phyloP scores from a whole-genome alignment of 202 grass and related monocot species.

The Eragrostis tef region DNA sequence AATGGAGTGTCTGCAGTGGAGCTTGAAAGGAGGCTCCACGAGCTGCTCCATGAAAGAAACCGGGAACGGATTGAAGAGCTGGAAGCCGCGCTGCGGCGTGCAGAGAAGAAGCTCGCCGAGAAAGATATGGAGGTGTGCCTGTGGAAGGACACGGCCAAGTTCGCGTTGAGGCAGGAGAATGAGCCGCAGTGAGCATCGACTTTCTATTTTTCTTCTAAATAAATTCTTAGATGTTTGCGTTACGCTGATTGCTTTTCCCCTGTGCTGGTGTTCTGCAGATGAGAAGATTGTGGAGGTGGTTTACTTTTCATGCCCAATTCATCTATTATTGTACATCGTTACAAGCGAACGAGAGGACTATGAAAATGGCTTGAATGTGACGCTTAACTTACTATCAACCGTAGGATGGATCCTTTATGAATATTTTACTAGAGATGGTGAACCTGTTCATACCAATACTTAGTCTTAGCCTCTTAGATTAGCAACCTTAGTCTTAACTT shows the following conservation, averaged over 20 bases:
- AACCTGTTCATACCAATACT: constrained; percentile 53
- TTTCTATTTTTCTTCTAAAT: background rate
- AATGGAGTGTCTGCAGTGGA: constrained; percentile 60
- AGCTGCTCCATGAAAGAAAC: constrained; percentile 69
- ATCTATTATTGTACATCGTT: background rate
- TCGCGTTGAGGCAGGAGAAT: constrained; percentile 30
- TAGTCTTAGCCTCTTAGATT: constrained; percentile 29
- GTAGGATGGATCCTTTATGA: constrained; percentile 3
- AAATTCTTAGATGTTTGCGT: background rate
- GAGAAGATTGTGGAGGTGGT: background rate
- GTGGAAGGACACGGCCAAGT: constrained; percentile 61
- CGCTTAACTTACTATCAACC: background rate
- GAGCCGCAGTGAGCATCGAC: constrained; percentile 22
- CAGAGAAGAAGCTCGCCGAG: constrained; percentile 63
- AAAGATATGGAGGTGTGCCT: constrained; percentile 67
- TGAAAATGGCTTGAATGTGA: background rate
- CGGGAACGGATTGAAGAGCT: constrained; percentile 75
- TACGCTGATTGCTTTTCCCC: background rate
- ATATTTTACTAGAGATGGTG: constrained; percentile 11
- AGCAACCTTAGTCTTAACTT: constrained; percentile 29
- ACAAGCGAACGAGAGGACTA: background rate
- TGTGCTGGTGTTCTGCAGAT: constrained; percentile 22
- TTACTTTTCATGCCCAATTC: background rate
- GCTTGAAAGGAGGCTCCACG: constrained; percentile 82
- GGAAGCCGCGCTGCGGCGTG: constrained; percentile 55